Percentiles rank a stretch among this genome's conserved stretches.
phyloP scores from a whole-genome alignment of 768 basidiomycete genomes.

The Pisolithus sp. region DNA sequence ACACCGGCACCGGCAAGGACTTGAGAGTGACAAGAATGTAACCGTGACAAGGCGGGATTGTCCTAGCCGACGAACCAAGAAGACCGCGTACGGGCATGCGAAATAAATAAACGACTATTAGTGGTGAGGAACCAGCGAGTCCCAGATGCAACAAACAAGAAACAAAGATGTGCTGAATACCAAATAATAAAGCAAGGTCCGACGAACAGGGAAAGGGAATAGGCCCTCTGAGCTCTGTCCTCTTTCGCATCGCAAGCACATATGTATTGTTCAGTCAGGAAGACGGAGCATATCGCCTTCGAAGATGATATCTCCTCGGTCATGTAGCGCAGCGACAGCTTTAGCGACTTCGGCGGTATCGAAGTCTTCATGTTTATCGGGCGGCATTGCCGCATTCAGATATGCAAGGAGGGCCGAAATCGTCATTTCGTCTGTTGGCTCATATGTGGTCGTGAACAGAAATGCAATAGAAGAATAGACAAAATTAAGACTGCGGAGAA shows the following conservation, averaged over 20 bases:
- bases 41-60: too few relatives aligned
- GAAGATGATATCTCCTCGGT: constrained; percentile 41
- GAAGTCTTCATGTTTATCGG: constrained; percentile 77
- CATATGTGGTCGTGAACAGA: constrained; percentile 65
- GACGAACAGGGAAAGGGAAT: not conserved
- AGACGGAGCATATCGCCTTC: constrained; percentile 43
- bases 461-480: constrained; percentile 54
- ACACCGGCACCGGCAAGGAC: too few relatives aligned
- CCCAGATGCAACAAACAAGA: too few relatives aligned
- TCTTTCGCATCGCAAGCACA: not conserved
- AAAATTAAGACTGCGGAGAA: constrained; percentile 45
- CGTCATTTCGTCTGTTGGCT: constrained; percentile 57
- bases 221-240: not conserved
- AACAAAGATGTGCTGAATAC: too few relatives aligned
- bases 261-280: constrained; percentile 8
- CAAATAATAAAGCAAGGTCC: not conserved
- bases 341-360: constrained; percentile 66
- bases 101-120: not conserved
- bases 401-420: constrained; percentile 65
- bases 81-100: too few relatives aligned
- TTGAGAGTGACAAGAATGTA: too few relatives aligned
- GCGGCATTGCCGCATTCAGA: constrained; percentile 70
- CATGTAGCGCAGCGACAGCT: constrained; percentile 40
- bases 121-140: too few relatives aligned
- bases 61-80: too few relatives aligned